Percentiles rank a stretch among this genome's conserved stretches.
Evolutionary conservation across 176 grass and related monocot genomes (phyloP).

Genomic region (Poa pratensis): DNA sequence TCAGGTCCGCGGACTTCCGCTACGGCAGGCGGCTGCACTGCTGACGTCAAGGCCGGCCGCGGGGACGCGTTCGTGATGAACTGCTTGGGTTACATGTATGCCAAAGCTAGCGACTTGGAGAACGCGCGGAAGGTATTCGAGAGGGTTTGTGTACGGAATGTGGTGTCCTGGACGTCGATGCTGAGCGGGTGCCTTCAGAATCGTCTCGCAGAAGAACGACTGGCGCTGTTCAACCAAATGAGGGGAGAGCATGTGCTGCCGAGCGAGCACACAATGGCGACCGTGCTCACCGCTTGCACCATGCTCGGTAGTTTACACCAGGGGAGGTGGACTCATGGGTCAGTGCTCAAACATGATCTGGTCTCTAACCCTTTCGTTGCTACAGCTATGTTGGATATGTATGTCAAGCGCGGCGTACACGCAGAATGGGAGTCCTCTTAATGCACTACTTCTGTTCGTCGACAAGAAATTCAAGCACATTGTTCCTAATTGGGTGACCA

Average conservation of each 20-base stretch:
- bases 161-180: constrained; percentile 66
- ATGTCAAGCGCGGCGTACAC: constrained; percentile 65
- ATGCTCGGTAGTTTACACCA: constrained; percentile 46
- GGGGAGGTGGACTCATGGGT: constrained; percentile 77
- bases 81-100: constrained; percentile 56
- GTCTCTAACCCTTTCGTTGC: constrained; percentile 46
- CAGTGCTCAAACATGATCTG: constrained; percentile 47
- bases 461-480: constrained; percentile 42
- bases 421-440: constrained; percentile 53
- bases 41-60: constrained; percentile 42
- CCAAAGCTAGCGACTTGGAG: constrained; percentile 53
- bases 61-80: constrained; percentile 62
- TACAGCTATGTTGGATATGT: constrained; percentile 65
- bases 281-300: constrained; percentile 47
- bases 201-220: constrained; percentile 26
- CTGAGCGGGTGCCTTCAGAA: constrained; percentile 59
- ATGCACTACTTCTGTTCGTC: constrained; percentile 56
- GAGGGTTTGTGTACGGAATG: constrained; percentile 44
- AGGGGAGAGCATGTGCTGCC: constrained; percentile 26
- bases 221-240: constrained; percentile 64
- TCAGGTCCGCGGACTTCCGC: constrained; percentile 40
- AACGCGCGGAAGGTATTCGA: constrained; percentile 54
- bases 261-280: constrained; percentile 47
- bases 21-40: constrained; percentile 64
- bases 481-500: constrained; percentile 61